These are phyloP conservation scores for Fagopyrum tataricum DNA, from an alignment of 148 eudicot species.

Conservation along the genomic window DNA sequence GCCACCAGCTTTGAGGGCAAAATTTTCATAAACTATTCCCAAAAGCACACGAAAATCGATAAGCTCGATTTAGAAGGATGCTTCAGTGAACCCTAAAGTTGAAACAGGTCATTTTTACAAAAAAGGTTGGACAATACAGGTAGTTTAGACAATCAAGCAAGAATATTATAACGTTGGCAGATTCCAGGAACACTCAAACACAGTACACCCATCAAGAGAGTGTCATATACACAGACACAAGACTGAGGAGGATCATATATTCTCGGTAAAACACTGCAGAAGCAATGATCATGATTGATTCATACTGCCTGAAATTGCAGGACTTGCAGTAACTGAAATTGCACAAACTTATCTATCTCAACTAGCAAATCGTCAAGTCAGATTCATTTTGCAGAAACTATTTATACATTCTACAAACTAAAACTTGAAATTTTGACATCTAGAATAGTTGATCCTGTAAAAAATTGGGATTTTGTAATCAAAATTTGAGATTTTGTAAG, in stretches of 20 bases:
- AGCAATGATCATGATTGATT: neutral
- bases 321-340: neutral
- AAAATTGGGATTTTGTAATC: neutral
- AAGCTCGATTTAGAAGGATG: neutral
- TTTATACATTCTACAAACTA: neutral
- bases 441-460: neutral
- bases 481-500: neutral
- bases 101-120: neutral
- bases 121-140: neutral
- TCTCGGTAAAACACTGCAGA: neutral
- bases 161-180: neutral
- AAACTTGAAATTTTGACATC: neutral
- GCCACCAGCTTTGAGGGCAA: neutral
- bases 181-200: neutral
- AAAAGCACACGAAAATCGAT: neutral
- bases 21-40: neutral
- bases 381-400: neutral
- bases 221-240: neutral
- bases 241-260: neutral
- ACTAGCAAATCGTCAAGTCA: neutral
- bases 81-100: neutral
- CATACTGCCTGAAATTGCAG: too few species aligned
- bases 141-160: neutral
- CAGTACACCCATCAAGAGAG: neutral
- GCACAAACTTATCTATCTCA: neutral